Base-by-base conservation (phyloP, 2,329 filamentous ascomycete genomes). In the Stachybotrys echinatus region DNA sequence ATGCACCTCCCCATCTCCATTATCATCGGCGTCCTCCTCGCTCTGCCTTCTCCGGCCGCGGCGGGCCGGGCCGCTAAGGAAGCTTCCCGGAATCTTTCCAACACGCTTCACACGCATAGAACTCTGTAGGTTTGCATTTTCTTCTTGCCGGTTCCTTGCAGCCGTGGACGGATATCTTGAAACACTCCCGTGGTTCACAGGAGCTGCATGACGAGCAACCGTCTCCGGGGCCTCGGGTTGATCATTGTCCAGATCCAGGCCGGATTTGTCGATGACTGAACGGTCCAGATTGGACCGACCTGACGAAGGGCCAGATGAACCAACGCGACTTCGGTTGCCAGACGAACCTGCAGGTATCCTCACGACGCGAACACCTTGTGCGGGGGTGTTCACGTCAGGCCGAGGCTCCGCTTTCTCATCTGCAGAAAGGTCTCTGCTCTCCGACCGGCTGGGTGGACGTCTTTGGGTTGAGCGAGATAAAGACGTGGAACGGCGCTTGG, bases 61-160 rank as follows among this genome's bases (percentile, higher is more conserved):
- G 49, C 89, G 81, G 19, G 89, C 88, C 23, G 89, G 89, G 1
- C 88, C 89, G 57, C 88, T 90, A 20, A 94, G 73, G 56, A 92
- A 92, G 52, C 83, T 87, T 1, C 89, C 89, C 3, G 86, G 81
- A 7, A 87, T 75, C 66, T 89, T 88, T 17, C 85, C 86, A 14
- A 89, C 81, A 53, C 88, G 77, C 69, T 92, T 92, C 51, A 92
- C 75, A 5, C 89, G 81, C 75, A 91, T 81, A 1, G 89, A 90
- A 58, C 85, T 85, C 52, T 89, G 87, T 2, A 83, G 71, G 14
- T 81, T 84, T 31, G 72, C 69, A 31, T 87, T 84, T 21, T 91
- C 86, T 3, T 82, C 82, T 46, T 76, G 74, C 34, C 77, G 74
- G 17, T 68, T 73, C 46, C 75, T 73, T 34, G 73, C 72, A 42